Percentiles rank a stretch among this genome's conserved stretches.
Conservation (phyloP, 441 rosid genomes). For the Pelargonium citronellum region DNA sequence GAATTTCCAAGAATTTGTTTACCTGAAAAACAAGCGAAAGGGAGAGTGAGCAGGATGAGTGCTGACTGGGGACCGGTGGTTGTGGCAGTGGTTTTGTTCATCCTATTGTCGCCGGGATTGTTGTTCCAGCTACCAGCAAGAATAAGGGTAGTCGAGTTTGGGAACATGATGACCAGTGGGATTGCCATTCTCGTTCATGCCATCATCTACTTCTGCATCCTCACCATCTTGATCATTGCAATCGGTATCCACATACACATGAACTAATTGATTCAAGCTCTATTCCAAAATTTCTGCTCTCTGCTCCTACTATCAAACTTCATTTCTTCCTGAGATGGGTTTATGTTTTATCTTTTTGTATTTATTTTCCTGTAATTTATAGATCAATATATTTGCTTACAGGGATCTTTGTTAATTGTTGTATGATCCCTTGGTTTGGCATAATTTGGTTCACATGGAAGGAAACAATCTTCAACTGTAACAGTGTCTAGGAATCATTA, state of each 20-base stretch:
- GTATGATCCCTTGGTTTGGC: too few species aligned
- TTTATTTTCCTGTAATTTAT: background rate
- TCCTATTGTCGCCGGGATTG: conserved; percentile 49
- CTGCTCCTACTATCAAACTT: background rate
- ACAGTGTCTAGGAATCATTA: too few species aligned
- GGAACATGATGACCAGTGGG: conserved; percentile 55
- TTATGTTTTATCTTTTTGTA: background rate
- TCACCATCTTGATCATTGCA: conserved; percentile 49
- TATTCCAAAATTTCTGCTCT: too few species aligned
- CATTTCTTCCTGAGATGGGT: background rate
- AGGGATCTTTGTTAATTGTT: too few species aligned
- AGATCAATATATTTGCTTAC: background rate
- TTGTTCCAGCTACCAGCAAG: conserved; percentile 55
- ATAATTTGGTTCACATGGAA: too few species aligned
- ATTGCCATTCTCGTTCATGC: conserved; percentile 49
- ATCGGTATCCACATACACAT: conserved; percentile 45
- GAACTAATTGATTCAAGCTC: background rate
- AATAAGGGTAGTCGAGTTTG: conserved; percentile 36
- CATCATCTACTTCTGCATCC: conserved; percentile 48
- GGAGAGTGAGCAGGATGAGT: background rate
- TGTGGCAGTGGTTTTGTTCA: conserved; percentile 56
- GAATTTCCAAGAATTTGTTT: background rate
- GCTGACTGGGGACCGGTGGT: conserved; percentile 67
- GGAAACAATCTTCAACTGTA: too few species aligned
- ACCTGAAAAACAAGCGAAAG: background rate